Evolutionary conservation across 2,329 filamentous ascomycete species (phyloP).

Genomic region (Penicillium expansum): DNA sequence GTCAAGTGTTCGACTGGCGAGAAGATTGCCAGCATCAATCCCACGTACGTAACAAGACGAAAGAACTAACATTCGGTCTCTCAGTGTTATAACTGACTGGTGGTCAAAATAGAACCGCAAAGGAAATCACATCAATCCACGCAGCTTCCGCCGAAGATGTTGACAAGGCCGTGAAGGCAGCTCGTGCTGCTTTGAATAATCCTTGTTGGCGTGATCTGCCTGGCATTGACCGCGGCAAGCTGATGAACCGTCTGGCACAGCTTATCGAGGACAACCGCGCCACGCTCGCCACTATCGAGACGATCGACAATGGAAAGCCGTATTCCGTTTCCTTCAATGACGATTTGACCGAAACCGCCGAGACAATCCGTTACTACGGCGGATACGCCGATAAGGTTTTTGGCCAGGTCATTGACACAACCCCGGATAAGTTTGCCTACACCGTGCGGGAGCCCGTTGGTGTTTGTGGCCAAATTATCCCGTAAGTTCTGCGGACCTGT

Average conservation of each 20-base stretch:
- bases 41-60: constrained; percentile 20
- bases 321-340: constrained; percentile 25
- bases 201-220: constrained; percentile 29
- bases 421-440: constrained; percentile 74
- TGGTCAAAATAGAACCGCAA: constrained; percentile 21
- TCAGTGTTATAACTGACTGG: not conserved
- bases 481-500: constrained; percentile 72
- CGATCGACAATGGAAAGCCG: constrained; percentile 70
- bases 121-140: constrained; percentile 31
- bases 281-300: constrained; percentile 62
- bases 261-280: constrained; percentile 62
- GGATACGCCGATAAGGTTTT: constrained; percentile 86
- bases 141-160: constrained; percentile 35
- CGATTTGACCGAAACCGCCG: constrained; percentile 24
- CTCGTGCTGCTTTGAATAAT: constrained; percentile 29
- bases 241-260: constrained; percentile 64
- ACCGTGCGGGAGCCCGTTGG: constrained; percentile 71
- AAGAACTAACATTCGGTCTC: not conserved
- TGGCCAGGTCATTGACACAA: constrained; percentile 75
- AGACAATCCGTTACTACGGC: constrained; percentile 53
- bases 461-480: constrained; percentile 79
- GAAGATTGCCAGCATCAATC: constrained; percentile 39
- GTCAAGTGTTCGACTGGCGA: constrained; percentile 38
- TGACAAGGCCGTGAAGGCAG: constrained; percentile 35
- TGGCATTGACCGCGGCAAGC: constrained; percentile 58